phyloP scores from a whole-genome alignment of 2,329 filamentous ascomycete species.

The Nemania diffusa region DNA sequence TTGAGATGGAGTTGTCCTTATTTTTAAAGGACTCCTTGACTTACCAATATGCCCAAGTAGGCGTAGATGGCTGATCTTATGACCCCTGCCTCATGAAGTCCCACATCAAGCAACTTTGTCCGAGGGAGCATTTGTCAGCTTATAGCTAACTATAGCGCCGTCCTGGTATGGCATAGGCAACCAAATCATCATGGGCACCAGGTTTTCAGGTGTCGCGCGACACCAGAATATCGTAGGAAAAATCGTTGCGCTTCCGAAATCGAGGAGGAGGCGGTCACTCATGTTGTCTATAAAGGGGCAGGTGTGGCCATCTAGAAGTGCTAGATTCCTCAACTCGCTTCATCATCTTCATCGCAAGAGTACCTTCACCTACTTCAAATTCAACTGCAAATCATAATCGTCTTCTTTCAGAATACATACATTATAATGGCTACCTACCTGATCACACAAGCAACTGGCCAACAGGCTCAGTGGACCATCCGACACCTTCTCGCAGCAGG shows the following conservation, averaged over 20 bases:
- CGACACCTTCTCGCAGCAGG: slow-evolving; percentile 50
- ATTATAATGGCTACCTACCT: slow-evolving; percentile 49
- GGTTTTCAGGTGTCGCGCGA: background rate
- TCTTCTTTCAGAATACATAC: background rate
- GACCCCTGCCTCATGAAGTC: background rate
- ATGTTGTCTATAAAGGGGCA: slow-evolving; percentile 16
- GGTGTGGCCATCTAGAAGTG: background rate
- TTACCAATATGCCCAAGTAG: background rate
- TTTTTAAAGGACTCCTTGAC: background rate
- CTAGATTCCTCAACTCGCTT: background rate
- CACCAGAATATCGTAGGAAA: background rate
- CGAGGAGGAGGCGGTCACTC: background rate
- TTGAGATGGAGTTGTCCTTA: slow-evolving; percentile 32
- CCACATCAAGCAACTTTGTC: slow-evolving; percentile 40
- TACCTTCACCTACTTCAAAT: background rate
- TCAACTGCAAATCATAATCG: background rate
- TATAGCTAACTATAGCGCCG: background rate
- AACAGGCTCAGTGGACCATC: slow-evolving; percentile 48
- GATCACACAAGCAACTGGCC: slow-evolving; percentile 51
- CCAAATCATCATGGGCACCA: background rate
- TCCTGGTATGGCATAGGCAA: background rate
- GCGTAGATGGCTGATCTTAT: background rate
- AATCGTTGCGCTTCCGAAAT: background rate
- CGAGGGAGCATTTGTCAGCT: slow-evolving; percentile 31
- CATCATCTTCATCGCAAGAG: slow-evolving; percentile 3